Evolutionary conservation across 148 eudicot species (phyloP), one percentile per base, ranked within the genome.

Genomic region (Salicornia ramosissima): DNA sequence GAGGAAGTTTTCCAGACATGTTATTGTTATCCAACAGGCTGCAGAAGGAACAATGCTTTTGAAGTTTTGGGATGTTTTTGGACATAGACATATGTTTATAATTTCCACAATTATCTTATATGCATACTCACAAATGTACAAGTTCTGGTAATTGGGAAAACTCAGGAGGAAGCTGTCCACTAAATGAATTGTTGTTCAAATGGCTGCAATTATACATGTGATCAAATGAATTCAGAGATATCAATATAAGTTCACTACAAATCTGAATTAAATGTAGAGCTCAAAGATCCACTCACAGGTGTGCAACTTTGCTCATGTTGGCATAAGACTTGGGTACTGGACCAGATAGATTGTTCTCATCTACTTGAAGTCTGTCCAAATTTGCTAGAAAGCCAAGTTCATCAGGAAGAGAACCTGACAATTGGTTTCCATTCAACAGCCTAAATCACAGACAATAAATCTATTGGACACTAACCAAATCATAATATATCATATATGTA

Each of bases 21-120:
- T 87, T 78, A 75, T 92, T 92, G 78, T 86, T 92, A 75, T 92
- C 97, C 81, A 92, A 47, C 56, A 90, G 88, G 83, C 97, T 92
- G 85, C 72, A 68, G 63, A n/a, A 53, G 65, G 28, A 73, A 71
- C 56, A 77, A 24, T 26, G 70, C 21, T 60, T 69, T 24, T n/a
- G 10, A 49, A 45, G 22, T 53, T 73, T 45, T 4, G 33, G 19
- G 54, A 43, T 39, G 21, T 28, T 69, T n/a, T 24, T 25, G 10
- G 0, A 16, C 19, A 15, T 9, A 22, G 18, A 15, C 65, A 26
- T 34, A 65, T 21, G 24, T n/a, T 14, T 19, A 52, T 42, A n/a
- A 10, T 47, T 34, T 68, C 56, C 46, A 30, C 28, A 33, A 69
- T 65, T 40, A 76, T 52, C 31, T 60, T 34, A 26, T 29, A 33